Evolutionary conservation across 1,139 yeast species (phyloP), one percentile per base, ranked within the genome.

Genomic region (Schwanniomyces etchellsii): DNA sequence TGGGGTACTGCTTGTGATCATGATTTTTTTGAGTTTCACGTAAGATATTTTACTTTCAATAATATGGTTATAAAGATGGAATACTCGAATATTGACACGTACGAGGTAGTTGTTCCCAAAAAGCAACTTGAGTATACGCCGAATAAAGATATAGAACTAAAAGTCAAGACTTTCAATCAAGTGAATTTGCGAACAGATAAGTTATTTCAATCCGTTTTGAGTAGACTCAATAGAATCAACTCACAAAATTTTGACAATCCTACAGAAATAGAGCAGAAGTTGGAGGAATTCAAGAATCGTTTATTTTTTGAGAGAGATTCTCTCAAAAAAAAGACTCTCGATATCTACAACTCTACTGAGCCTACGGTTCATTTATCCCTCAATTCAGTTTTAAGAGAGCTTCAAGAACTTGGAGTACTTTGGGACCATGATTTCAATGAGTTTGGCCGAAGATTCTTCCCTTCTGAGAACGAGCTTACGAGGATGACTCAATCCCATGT

Each of bases 381-480:
- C 44, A 91, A 93, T 48, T 62, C 74, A 0, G 72, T 83, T 2
- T 58, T 86, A 15, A 62, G 94, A 43, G 72, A 72, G 27, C 66
- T 91, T 16, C 96, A 91, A 47, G 89, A 82, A 37, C 61, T 80
- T 30, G 93, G 94, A 4, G 89, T 86, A 15, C 71, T 65, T 28
- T 93, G 98, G 98, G 96, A 91, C 55, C 51, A 59, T 16, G 95
- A 83, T 36, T 88, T 93, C 48, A 70, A 75, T 27, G 84, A 77
- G n/a, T 88, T 91, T 57, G 96, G 85, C 40, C 71, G 71, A 32
- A 69, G 67, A 17, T 91, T 72, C 48, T 71, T 91, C 37, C 97
- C 97, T 0, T 79, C 95, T 11, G 98, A 93, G 53, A 85, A 82
- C 48, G 98, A 93, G 66, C 84, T 93, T 42, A 81, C 95, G 5